phyloP scores from a whole-genome alignment of 441 rosid genomes.

The Erodium texanum region DNA sequence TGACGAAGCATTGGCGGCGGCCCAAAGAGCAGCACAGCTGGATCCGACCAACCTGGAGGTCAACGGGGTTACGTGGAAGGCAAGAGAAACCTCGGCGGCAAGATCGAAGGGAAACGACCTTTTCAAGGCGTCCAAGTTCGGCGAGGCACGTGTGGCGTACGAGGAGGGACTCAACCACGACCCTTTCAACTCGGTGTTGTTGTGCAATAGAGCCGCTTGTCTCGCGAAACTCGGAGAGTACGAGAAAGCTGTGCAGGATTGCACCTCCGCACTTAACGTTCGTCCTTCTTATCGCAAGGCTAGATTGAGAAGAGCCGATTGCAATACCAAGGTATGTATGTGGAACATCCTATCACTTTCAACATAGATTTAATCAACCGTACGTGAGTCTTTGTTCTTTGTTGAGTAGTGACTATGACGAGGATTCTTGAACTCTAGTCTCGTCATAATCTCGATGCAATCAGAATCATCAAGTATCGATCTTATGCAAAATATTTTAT shows the following conservation, averaged over 20 bases:
- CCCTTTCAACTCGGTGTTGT: constrained; percentile 60
- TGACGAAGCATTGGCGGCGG: constrained; percentile 58
- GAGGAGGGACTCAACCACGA: constrained; percentile 73
- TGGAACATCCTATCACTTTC: too few species aligned
- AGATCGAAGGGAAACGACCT: constrained; percentile 60
- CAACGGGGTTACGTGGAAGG: constrained; percentile 31
- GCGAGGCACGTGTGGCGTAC: constrained; percentile 53
- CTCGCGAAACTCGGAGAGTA: constrained; percentile 47
- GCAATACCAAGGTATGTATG: constrained; percentile 50
- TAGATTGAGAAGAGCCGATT: constrained; percentile 73
- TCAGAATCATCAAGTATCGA: too few species aligned
- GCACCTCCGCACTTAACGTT: constrained; percentile 51
- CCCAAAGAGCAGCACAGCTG: constrained; percentile 54
- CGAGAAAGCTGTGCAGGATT: constrained; percentile 65
- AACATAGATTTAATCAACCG: too few species aligned
- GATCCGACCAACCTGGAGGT: constrained; percentile 68
- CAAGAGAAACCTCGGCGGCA: constrained; percentile 48
- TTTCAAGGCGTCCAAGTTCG: constrained; percentile 43
- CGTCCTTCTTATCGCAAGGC: constrained; percentile 70
- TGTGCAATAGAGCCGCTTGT: constrained; percentile 85
- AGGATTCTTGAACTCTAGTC: too few species aligned
- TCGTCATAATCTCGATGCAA: too few species aligned
- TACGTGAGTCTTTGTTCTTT: too few species aligned
- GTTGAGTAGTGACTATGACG: too few species aligned
- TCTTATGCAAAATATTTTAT: too few species aligned